These are phyloP conservation scores for Tricholoma matsutake DNA, from an alignment of 768 basidiomycete species.

Conservation along the genomic window DNA sequence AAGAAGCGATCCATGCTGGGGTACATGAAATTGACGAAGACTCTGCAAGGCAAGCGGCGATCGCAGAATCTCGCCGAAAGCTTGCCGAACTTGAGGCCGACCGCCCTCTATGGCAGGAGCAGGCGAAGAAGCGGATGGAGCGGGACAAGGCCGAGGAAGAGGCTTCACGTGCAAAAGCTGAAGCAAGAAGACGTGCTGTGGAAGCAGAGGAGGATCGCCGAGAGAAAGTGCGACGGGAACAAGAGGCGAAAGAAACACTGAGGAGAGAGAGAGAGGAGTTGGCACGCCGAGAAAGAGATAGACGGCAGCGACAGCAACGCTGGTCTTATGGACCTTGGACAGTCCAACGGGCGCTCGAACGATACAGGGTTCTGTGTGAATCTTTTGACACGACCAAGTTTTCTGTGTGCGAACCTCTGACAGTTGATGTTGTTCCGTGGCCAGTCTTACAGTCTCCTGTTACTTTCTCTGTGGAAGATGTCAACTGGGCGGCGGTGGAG, in stretches of 20 bases:
- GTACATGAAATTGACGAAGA: slow-evolving; percentile 27
- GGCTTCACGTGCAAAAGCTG: slow-evolving; percentile 32
- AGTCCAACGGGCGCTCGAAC: slow-evolving; percentile 61
- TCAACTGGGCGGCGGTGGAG: slow-evolving; percentile 71
- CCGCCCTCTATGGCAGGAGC: slow-evolving; percentile 58
- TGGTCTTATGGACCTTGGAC: slow-evolving; percentile 68
- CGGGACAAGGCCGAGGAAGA: slow-evolving; percentile 44
- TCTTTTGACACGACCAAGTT: slow-evolving; percentile 65
- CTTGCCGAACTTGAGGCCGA: slow-evolving; percentile 66
- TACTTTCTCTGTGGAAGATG: slow-evolving; percentile 55
- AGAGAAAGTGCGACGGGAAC: slow-evolving; percentile 23
- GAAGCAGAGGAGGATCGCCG: slow-evolving; percentile 14
- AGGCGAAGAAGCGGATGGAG: slow-evolving; percentile 42
- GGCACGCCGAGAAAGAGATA: slow-evolving; percentile 37
- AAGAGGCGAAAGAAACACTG: slow-evolving; percentile 11
- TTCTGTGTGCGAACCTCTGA: slow-evolving; percentile 46
- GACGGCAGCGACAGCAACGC: slow-evolving; percentile 45
- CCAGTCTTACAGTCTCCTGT: slow-evolving; percentile 59
- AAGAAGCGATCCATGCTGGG: not conserved
- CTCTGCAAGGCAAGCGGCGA: slow-evolving; percentile 35
- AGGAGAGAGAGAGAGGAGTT: slow-evolving; percentile 30
- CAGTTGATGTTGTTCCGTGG: slow-evolving; percentile 70
- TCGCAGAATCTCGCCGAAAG: slow-evolving; percentile 66
- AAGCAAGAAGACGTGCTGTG: slow-evolving; percentile 22
- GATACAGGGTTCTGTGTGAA: slow-evolving; percentile 57